Base-by-base conservation (phyloP, 805 yeast species). In the Wickerhamiella sorbophila region DNA sequence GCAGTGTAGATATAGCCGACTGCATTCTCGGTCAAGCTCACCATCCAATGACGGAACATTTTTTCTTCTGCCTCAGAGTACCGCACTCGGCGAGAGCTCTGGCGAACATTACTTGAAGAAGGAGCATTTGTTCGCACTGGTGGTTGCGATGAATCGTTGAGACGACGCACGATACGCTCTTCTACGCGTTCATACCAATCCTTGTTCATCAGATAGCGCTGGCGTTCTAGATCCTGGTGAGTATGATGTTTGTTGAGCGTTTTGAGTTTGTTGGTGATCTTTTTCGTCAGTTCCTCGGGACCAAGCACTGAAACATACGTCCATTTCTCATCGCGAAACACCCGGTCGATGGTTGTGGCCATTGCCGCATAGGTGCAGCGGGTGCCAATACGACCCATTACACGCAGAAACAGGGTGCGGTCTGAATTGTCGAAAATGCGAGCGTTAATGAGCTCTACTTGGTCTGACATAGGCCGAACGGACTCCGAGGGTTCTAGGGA, bases 41-140 rank as follows among this genome's bases (percentile, higher is more conserved):
- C 37, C 37, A 34, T 34, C 37, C 37, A 34, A 34, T 34, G 37
- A 18, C 37, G 37, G 3, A 34, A 21, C 37, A 34, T 34, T 6
- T 21, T 20, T 27, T 34, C 37, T 15, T 34, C 37, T 3, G 37
- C 29, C 15, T 20, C 16, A 17, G 37, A 5, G 20, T 34, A 34
- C 15, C 37, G 27, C 2, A 34, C 17, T n/a, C 37, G 24, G 24
- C 20, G 37, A 20, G 37, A 34, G 27, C 37, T 34, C 29, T 14
- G 37, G 15, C 37, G 37, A 17, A 34, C 16, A 14, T 34, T 34
- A n/a, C 24, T 34, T 4, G 37, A 34, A 5, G 15, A n/a, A 4
- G 37, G 21, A 20, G 37, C 19, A 17, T 14, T 24, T 8, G 29
- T 6, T 24, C 29, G 29, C 29, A 24, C 29, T n/a, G n/a, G n/a